phyloP scores from a whole-genome alignment of 768 basidiomycete genomes.

The Trametes gibbosa region DNA sequence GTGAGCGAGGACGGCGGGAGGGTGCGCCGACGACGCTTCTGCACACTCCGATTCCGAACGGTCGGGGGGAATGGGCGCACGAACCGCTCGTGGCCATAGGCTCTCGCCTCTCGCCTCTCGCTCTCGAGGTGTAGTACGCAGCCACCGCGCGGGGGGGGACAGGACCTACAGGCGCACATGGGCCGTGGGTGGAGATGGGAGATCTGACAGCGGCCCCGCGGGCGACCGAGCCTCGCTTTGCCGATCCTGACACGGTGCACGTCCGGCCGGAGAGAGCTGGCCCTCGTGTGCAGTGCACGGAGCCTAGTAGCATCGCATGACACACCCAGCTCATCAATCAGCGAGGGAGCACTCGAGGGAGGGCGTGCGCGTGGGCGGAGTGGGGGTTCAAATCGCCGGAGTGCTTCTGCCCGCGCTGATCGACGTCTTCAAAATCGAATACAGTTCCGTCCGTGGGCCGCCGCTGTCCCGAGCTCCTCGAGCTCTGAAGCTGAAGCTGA shows the following conservation, averaged over 20 bases:
- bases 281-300: too few species aligned
- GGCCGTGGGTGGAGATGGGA: neutral
- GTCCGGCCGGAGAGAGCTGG: too few species aligned
- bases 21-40: neutral
- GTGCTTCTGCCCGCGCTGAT: slow-evolving; percentile 5
- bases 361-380: neutral
- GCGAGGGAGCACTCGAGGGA: neutral
- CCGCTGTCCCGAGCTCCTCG: neutral
- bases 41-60: neutral
- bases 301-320: too few species aligned
- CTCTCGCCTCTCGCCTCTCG: too few species aligned
- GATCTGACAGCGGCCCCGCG: neutral
- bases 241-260: neutral
- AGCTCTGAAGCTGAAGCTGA: too few species aligned
- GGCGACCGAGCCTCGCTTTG: neutral
- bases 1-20: too few species aligned
- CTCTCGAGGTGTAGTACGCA: too few species aligned
- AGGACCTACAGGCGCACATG: slow-evolving; percentile 10
- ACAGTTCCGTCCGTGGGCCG: neutral
- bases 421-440: slow-evolving; percentile 6
- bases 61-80: neutral
- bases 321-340: too few species aligned
- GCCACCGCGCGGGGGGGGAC: neutral
- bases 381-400: neutral
- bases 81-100: too few species aligned